Evolutionary conservation across 2,329 filamentous ascomycete species (phyloP), one percentile per base, ranked within the genome.

Genomic region (Phyllosticta capitalensis): DNA sequence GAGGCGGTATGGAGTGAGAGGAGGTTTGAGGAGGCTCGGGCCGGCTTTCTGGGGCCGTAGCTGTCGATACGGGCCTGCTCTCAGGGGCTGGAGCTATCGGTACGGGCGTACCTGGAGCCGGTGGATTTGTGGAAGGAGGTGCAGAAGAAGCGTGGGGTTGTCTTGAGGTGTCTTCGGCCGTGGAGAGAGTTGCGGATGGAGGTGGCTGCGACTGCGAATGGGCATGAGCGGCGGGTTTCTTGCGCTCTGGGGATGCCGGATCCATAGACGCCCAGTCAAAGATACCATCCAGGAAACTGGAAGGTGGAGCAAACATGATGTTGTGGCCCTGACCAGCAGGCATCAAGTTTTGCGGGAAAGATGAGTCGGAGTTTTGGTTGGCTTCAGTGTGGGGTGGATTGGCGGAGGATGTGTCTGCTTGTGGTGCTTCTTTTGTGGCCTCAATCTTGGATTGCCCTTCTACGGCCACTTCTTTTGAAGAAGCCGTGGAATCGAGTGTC

Each of bases 41-140:
- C 5, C 28, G 51, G 50, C 78, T 78, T 28, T 80, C 76, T n/a
- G 78, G 78, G 5, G 70, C 67, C 56, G 70, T 69, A 24, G 66
- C 62, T 22, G 65, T 63, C 28, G 67, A 66, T 49, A 65, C 60
- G 52, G 64, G 14, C 19, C n/a, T n/a, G 33, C 79, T 68, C 68
- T 77, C 79, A 58, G 75, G 70, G 5, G 70, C 67, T 56, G 70
- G 70, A 24, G 66, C 62, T 22, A 65, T 63, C 28, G 67, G 66
- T 49, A 65, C 60, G 52, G 64, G 14, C 19, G 51, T n/a, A 10
- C 21, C 22, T 2, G 51, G 9, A 1, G 38, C 6, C 2, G 38
- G 17, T 17, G 38, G 6, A n/a, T 45, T 45, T 7, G 38, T 14
- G 6, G 6, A 4, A 5, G 38, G 38, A n/a, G 38, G 38, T n/a